These are phyloP conservation scores for Acacia pycnantha DNA, from an alignment of 331 rosid species.

Conservation along the genomic window DNA sequence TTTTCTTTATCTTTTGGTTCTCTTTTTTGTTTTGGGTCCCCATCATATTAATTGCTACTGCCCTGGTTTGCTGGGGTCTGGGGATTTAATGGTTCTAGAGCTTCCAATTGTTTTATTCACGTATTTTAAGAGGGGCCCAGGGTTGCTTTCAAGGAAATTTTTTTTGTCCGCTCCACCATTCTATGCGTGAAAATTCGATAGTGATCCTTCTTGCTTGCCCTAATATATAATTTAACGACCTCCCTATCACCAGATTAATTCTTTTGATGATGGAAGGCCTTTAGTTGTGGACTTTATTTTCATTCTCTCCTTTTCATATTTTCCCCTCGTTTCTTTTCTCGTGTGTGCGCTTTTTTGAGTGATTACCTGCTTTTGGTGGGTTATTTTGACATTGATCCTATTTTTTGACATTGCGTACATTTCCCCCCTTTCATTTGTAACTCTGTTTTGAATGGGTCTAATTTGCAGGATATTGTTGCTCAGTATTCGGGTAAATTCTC, in stretches of 20 bases:
- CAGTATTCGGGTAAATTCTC: constrained; percentile 10
- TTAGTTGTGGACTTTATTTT: constrained; percentile 1
- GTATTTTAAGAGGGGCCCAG: constrained; percentile 36
- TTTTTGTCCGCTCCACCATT: constrained; percentile 38
- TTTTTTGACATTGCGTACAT: background rate
- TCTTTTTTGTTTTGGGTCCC: background rate
- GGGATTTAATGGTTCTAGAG: constrained; percentile 28
- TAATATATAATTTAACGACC: constrained; percentile 46
- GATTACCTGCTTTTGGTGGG: background rate
- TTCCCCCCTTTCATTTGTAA: background rate
- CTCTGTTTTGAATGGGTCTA: background rate
- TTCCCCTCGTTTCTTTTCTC: constrained; percentile 1
- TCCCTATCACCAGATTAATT: constrained; percentile 26
- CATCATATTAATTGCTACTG: constrained; percentile 52
- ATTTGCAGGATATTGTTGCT: background rate
- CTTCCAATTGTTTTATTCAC: constrained; percentile 40
- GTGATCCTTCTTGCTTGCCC: constrained; percentile 26
- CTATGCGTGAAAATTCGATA: constrained; percentile 39
- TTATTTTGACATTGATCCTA: background rate
- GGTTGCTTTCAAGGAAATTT: constrained; percentile 44
- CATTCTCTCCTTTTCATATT: background rate
- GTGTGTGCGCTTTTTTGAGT: background rate
- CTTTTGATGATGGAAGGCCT: constrained; percentile 13
- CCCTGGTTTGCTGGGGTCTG: constrained; percentile 37
- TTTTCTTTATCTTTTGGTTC: constrained; percentile 4